Conservation (phyloP, 768 basidiomycete species). For the Pisolithus tinctorius region DNA sequence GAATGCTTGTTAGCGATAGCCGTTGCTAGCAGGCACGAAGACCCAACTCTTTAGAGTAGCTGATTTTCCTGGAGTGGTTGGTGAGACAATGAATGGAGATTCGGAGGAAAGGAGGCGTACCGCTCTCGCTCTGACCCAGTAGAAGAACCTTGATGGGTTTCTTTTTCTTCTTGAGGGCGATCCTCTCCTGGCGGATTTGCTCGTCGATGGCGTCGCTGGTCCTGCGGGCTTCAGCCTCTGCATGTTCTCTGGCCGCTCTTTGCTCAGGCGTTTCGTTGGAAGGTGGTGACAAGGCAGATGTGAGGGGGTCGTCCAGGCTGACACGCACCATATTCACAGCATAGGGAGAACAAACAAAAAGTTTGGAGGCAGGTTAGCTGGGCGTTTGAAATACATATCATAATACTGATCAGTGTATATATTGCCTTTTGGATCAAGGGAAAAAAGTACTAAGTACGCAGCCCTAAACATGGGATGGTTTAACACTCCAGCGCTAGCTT, state of each 20-base stretch:
- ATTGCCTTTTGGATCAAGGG: background rate
- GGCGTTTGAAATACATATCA: no score
- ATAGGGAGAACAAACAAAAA: background rate
- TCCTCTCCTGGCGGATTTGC: slow-evolving; percentile 54
- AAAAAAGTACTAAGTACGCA: no score
- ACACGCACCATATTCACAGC: slow-evolving; percentile 19
- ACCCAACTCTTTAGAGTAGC: slow-evolving; percentile 69
- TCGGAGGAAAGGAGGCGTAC: slow-evolving; percentile 17
- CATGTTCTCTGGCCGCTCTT: slow-evolving; percentile 46
- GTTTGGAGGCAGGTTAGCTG: background rate
- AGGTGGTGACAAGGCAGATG: slow-evolving; percentile 55
- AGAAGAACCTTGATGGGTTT: slow-evolving; percentile 69
- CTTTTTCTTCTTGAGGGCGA: slow-evolving; percentile 52
- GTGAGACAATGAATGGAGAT: background rate
- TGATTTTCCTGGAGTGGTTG: slow-evolving; percentile 44
- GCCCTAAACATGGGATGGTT: no score
- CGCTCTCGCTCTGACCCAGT: slow-evolving; percentile 73
- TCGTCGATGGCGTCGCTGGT: slow-evolving; percentile 75
- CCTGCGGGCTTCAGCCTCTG: slow-evolving; percentile 57
- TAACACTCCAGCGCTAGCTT: no score
- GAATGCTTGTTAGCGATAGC: slow-evolving; percentile 1
- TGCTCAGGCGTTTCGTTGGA: slow-evolving; percentile 54
- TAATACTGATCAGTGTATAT: background rate
- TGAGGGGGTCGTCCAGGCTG: slow-evolving; percentile 55
- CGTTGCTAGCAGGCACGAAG: background rate